phyloP scores from a whole-genome alignment of 441 rosid species.

The Melastoma candidum region DNA sequence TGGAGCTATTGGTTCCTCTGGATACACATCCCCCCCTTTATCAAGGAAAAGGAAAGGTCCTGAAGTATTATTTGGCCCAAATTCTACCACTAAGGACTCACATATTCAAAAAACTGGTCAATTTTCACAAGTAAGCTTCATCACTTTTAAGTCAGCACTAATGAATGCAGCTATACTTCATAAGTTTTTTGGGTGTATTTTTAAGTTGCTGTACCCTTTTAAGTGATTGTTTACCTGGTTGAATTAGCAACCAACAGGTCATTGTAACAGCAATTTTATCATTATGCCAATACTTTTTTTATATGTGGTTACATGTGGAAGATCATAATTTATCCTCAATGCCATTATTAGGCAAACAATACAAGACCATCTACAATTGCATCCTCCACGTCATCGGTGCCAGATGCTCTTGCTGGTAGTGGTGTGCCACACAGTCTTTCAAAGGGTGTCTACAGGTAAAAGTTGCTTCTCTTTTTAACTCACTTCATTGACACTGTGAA shows the following conservation, averaged over 20 bases:
- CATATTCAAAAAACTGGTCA: constrained; percentile 51
- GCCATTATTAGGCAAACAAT: constrained; percentile 43
- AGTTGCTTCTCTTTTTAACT: constrained; percentile 10
- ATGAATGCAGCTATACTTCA: not conserved
- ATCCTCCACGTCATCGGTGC: constrained; percentile 36
- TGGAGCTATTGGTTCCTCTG: constrained; percentile 73
- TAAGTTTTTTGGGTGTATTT: too few species aligned
- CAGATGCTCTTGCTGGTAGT: constrained; percentile 45
- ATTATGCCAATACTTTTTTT: not conserved
- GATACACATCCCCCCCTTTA: constrained; percentile 62
- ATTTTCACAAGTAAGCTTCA: constrained; percentile 55
- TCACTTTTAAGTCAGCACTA: constrained; percentile 9
- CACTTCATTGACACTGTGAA: constrained; percentile 11
- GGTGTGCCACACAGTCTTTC: constrained; percentile 39
- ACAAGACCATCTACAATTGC: constrained; percentile 43
- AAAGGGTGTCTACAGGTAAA: constrained; percentile 78
- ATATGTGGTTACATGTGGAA: not conserved
- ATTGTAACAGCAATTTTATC: constrained; percentile 1
- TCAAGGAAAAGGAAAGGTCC: constrained; percentile 79
- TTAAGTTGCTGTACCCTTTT: constrained; percentile 3
- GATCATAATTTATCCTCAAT: constrained; percentile 9
- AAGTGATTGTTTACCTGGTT: too few species aligned
- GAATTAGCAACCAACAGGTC: not conserved
- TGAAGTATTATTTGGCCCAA: constrained; percentile 55
- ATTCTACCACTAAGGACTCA: constrained; percentile 41